Conservation (phyloP, 2,329 filamentous ascomycete species). For the Coleophoma cylindrospora region DNA sequence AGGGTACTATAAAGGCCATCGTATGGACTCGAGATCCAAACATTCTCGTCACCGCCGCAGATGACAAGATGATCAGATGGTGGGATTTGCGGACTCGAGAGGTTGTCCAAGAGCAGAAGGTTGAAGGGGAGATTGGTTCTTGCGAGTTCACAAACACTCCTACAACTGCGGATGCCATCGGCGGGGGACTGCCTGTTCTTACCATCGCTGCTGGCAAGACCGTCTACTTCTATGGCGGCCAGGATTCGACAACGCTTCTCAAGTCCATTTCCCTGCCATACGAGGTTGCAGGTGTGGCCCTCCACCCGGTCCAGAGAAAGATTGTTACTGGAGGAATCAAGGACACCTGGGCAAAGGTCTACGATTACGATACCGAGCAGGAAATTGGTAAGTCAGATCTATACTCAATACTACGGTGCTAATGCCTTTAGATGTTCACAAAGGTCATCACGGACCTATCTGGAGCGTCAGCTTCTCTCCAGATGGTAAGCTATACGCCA, state of each 20-base stretch:
- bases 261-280: constrained; percentile 78
- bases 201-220: constrained; percentile 92
- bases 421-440: constrained; percentile 68
- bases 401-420: constrained; percentile 5
- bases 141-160: constrained; percentile 78
- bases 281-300: constrained; percentile 83
- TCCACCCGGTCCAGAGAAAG: constrained; percentile 76
- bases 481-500: constrained; percentile 93
- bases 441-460: constrained; percentile 94
- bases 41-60: constrained; percentile 82
- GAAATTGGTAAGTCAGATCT: constrained; percentile 59
- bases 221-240: constrained; percentile 85
- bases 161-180: constrained; percentile 56
- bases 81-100: constrained; percentile 78
- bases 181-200: constrained; percentile 66
- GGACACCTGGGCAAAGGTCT: constrained; percentile 95
- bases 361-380: constrained; percentile 77
- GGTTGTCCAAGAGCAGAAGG: constrained; percentile 68
- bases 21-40: constrained; percentile 90
- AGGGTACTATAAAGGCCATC: constrained; percentile 89
- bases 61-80: constrained; percentile 90
- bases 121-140: constrained; percentile 83
- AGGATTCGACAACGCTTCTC: constrained; percentile 62
- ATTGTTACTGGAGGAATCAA: constrained; percentile 87
- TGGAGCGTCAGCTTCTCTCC: constrained; percentile 96